Evolutionary conservation across 441 rosid genomes (phyloP).

Genomic region (Capsella rubella): DNA sequence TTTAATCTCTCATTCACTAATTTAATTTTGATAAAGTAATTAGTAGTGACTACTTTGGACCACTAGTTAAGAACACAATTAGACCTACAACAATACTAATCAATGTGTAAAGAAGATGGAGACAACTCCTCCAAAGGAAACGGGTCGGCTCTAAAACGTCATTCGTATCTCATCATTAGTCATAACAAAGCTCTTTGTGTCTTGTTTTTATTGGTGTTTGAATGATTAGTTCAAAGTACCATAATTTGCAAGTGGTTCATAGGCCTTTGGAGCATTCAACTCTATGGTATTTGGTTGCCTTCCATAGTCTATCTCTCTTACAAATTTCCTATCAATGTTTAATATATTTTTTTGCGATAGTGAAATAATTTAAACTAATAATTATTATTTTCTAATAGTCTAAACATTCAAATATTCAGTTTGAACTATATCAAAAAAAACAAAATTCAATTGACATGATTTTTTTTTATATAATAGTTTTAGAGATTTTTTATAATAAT

Average conservation of each 20-base stretch:
- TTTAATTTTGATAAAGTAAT: slow-evolving; percentile 13
- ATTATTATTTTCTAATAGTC: no score
- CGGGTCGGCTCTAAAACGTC: slow-evolving; percentile 25
- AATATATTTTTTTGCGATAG: no score
- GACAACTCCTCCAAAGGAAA: background rate
- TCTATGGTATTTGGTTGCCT: background rate
- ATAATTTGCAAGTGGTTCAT: background rate
- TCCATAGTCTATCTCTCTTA: background rate
- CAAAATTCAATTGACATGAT: no score
- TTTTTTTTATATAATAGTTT: no score
- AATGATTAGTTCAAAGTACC: background rate
- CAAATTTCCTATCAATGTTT: no score
- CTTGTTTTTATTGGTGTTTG: background rate
- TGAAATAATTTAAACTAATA: no score
- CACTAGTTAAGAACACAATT: slow-evolving; percentile 16
- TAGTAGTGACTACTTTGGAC: slow-evolving; percentile 28
- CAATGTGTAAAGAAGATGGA: slow-evolving; percentile 13
- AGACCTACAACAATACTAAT: slow-evolving; percentile 7
- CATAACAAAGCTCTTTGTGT: background rate
- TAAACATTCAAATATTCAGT: no score
- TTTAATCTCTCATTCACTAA: background rate
- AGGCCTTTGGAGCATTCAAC: background rate
- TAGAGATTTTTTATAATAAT: no score
- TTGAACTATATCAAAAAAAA: no score
- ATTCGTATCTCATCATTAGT: slow-evolving; percentile 4